Evolutionary conservation across 441 rosid species (phyloP), one percentile per base, ranked within the genome.

Genomic region (Cnidoscolus chayamansa): DNA sequence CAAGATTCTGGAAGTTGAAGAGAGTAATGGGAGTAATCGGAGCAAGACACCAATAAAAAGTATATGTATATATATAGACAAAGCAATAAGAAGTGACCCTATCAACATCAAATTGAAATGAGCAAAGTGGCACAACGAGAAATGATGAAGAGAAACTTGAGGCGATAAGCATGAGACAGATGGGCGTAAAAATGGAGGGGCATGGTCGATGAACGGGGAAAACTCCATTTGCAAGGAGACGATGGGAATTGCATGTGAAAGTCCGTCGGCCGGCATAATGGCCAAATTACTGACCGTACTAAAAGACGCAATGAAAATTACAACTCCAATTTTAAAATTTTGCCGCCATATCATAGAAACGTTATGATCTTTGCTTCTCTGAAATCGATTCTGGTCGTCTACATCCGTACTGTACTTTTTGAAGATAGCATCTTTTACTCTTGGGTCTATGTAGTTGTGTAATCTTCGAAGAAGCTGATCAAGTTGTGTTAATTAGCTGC

Each of bases 201-300:
- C n/a, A 16, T 25, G 43, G 1, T 25, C 68, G 31, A 47, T 55
- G 32, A 71, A n/a, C 25, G 19, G 15, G 61, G 32, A 72, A 63
- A 72, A 20, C 37, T 53, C 61, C 68, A 53, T 40, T 62, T 19
- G 53, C 62, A 51, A 35, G 0, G 5, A 66, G 76, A 58, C 76
- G 66, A 60, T 20, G 32, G 1, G 1, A 1, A 32, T 49, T 20
- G 31, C 76, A 31, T 57, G 66, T 48, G 48, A 47, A 73, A 4
- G 10, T 75, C 72, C 67, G 74, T 76, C 77, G 76, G 82, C 77
- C 67, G 6, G 12, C 40, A 35, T 35, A 2, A 35, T 35, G 4
- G 4, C 40, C 5, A 35, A 25, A 25, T 25, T 35, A 35, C 40
- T 35, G 40, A 35, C 40, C 40, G 5, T 35, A 35, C 3, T 35